Percentiles rank a stretch among this genome's conserved stretches.
These are phyloP conservation scores for Brassica incana DNA, from an alignment of 345 rosid species.

Conservation along the genomic window DNA sequence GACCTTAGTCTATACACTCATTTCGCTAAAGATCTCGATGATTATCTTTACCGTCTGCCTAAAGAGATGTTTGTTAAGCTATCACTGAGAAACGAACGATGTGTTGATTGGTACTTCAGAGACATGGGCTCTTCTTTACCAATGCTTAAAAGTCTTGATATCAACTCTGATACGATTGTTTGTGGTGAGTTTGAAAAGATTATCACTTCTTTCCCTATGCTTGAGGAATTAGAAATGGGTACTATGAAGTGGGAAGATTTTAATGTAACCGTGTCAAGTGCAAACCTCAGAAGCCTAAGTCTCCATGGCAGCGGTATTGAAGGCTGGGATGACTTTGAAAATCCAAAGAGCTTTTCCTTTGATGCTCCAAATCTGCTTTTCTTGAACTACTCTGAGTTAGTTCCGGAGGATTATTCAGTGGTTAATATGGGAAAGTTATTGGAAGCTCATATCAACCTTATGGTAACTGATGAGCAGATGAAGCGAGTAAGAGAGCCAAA, in stretches of 20 bases:
- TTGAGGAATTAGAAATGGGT: background rate
- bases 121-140: no score
- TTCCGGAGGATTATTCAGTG: background rate
- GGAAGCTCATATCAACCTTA: conserved; percentile 2
- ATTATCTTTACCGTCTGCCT: background rate
- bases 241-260: background rate
- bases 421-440: background rate
- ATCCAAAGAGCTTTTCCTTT: background rate
- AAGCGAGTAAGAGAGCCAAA: conserved; percentile 2
- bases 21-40: no score
- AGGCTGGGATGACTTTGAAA: background rate
- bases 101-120: no score
- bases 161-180: no score
- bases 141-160: no score
- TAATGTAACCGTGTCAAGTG: background rate
- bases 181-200: background rate
- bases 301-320: background rate
- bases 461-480: background rate
- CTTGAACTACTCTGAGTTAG: background rate
- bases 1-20: background rate
- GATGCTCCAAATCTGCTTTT: background rate
- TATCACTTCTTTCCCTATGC: conserved; percentile 1
- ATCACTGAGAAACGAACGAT: no score
- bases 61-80: background rate
- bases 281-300: background rate